Conservation (phyloP, 345 rosid species). For the Sisymbrium irio region DNA sequence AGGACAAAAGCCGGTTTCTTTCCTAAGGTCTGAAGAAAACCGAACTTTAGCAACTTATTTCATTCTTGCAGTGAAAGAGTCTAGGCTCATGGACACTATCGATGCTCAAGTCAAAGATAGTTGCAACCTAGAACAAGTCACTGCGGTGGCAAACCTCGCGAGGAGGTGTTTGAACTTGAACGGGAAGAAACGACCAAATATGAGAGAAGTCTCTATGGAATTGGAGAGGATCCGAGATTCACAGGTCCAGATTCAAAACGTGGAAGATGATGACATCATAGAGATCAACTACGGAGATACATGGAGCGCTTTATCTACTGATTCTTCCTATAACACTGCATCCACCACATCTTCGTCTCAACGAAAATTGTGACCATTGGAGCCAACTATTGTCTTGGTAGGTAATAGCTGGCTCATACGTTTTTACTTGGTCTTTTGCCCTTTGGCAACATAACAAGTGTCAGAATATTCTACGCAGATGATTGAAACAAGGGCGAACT, state of each 20-base stretch:
- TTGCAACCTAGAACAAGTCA: slow-evolving; percentile 22
- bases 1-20: slow-evolving; percentile 7
- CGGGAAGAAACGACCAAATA: slow-evolving; percentile 42
- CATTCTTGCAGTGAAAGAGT: slow-evolving; percentile 22
- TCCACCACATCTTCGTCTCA: slow-evolving; percentile 3
- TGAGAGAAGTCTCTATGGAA: slow-evolving; percentile 39
- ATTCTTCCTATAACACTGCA: neutral
- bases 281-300: slow-evolving; percentile 5
- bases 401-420: no score
- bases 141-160: slow-evolving; percentile 32
- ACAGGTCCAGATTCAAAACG: neutral
- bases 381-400: no score
- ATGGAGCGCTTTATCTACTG: neutral
- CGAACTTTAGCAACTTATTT: slow-evolving; percentile 23
- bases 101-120: slow-evolving; percentile 15
- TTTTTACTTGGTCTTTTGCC: no score
- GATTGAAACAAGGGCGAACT: no score
- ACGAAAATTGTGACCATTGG: neutral
- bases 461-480: no score
- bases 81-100: neutral
- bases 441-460: no score
- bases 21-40: slow-evolving; percentile 13
- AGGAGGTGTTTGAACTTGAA: slow-evolving; percentile 37
- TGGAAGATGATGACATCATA: slow-evolving; percentile 1
- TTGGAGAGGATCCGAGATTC: slow-evolving; percentile 32